Conservation (phyloP, 2,329 filamentous ascomycete species). For the Cladosporium cucumerinum region DNA sequence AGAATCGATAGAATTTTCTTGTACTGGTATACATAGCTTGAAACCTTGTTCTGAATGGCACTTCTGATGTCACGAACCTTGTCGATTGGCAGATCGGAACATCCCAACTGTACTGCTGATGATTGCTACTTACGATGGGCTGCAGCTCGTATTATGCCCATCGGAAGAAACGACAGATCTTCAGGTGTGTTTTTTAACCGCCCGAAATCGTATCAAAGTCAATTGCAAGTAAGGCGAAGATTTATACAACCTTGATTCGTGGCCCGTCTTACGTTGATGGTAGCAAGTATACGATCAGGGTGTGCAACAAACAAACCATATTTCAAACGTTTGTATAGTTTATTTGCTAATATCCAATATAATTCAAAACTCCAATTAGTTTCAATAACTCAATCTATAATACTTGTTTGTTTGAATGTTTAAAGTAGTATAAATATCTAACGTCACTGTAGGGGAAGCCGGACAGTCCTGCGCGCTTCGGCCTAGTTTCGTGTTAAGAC, state of each 20-base stretch:
- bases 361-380: too few relatives aligned
- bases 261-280: background rate
- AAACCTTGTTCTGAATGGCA: background rate
- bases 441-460: too few relatives aligned
- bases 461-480: too few relatives aligned
- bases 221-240: background rate
- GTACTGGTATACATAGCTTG: background rate
- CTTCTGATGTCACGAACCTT: background rate
- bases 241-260: background rate
- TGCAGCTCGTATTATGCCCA: background rate
- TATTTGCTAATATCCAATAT: too few relatives aligned
- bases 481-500: too few relatives aligned
- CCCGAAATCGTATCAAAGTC: background rate
- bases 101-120: background rate
- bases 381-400: too few relatives aligned
- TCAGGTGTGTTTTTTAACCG: background rate
- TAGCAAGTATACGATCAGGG: background rate
- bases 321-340: too few relatives aligned
- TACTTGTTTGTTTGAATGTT: too few relatives aligned
- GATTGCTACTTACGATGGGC: background rate
- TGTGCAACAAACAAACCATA: too few relatives aligned
- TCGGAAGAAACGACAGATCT: background rate
- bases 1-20: background rate
- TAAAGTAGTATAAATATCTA: too few relatives aligned
- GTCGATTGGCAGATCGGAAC: background rate